Evolutionary conservation across 2,329 filamentous ascomycete species (phyloP).

Genomic region (Penicillium sp.): DNA sequence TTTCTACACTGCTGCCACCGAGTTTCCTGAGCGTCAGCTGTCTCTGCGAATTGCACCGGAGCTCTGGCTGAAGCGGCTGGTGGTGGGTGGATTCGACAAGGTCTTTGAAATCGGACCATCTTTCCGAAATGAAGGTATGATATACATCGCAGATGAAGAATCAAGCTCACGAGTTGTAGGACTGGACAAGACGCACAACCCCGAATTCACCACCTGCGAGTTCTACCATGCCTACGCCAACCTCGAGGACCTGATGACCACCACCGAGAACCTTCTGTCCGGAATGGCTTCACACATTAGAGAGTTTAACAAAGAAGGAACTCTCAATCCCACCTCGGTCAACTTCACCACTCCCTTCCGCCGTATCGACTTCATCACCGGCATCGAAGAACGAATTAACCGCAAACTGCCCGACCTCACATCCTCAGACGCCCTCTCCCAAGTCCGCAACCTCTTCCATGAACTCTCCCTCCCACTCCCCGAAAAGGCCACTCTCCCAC

Average conservation of each 20-base stretch:
- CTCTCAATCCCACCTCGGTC: slow-evolving; percentile 49
- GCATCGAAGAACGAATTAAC: slow-evolving; percentile 67
- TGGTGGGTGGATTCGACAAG: slow-evolving; percentile 81
- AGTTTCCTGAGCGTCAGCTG: slow-evolving; percentile 69
- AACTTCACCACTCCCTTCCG: slow-evolving; percentile 60
- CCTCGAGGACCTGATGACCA: slow-evolving; percentile 68
- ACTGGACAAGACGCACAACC: slow-evolving; percentile 86
- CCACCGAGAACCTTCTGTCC: slow-evolving; percentile 70
- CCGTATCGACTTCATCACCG: slow-evolving; percentile 79
- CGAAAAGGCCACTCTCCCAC: slow-evolving; percentile 57
- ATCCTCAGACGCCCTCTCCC: slow-evolving; percentile 54
- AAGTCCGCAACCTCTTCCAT: slow-evolving; percentile 58
- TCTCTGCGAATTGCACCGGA: slow-evolving; percentile 88
- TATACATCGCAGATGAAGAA: neutral
- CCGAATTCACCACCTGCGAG: slow-evolving; percentile 96
- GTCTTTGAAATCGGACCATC: slow-evolving; percentile 91
- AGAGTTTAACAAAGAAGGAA: slow-evolving; percentile 42
- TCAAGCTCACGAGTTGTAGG: slow-evolving; percentile 35
- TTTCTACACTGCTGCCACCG: slow-evolving; percentile 76
- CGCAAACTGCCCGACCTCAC: slow-evolving; percentile 64
- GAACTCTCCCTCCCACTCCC: slow-evolving; percentile 52
- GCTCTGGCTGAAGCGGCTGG: slow-evolving; percentile 87
- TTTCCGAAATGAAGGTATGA: slow-evolving; percentile 83
- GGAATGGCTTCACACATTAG: slow-evolving; percentile 56
- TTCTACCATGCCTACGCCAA: slow-evolving; percentile 88